These are phyloP conservation scores for Exserohilum turcica DNA, from an alignment of 2,329 filamentous ascomycete species.

Conservation along the genomic window DNA sequence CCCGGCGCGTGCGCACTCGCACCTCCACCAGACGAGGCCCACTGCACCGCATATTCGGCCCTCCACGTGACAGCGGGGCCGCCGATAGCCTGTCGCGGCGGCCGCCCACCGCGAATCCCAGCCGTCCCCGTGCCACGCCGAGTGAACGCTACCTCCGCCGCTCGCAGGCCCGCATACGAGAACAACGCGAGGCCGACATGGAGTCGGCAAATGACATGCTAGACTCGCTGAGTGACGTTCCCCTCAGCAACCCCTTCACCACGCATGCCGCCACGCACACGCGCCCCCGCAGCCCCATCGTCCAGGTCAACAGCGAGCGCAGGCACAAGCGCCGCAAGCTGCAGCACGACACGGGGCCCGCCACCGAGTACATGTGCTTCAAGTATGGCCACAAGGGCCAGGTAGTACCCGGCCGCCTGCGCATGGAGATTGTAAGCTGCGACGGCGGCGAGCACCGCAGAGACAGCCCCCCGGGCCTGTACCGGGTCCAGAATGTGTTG, in stretches of 20 bases:
- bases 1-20: conserved; percentile 15
- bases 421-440: conserved; percentile 87
- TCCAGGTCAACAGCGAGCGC: conserved; percentile 26
- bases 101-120: conserved; percentile 29
- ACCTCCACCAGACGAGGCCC: conserved; percentile 21
- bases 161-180: conserved; percentile 37
- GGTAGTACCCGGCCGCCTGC: conserved; percentile 78
- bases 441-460: conserved; percentile 76
- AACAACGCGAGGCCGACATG: conserved; percentile 31
- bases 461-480: conserved; percentile 56
- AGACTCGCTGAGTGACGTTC: conserved; percentile 31
- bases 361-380: conserved; percentile 54
- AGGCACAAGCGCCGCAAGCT: conserved; percentile 49
- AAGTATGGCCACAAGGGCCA: conserved; percentile 87
- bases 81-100: conserved; percentile 16
- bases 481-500: conserved; percentile 73
- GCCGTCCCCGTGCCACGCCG: conserved; percentile 41
- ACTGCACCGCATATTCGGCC: conserved; percentile 27
- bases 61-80: conserved; percentile 28
- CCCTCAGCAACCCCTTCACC: conserved; percentile 23
- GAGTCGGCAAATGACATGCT: conserved; percentile 28
- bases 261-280: conserved; percentile 4
- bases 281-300: conserved; percentile 33
- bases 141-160: conserved; percentile 45
- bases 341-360: conserved; percentile 38